Percentiles rank a stretch among this genome's conserved stretches.
Evolutionary conservation across 2,329 filamentous ascomycete species (phyloP).

Genomic region (Claviceps maximensis): DNA sequence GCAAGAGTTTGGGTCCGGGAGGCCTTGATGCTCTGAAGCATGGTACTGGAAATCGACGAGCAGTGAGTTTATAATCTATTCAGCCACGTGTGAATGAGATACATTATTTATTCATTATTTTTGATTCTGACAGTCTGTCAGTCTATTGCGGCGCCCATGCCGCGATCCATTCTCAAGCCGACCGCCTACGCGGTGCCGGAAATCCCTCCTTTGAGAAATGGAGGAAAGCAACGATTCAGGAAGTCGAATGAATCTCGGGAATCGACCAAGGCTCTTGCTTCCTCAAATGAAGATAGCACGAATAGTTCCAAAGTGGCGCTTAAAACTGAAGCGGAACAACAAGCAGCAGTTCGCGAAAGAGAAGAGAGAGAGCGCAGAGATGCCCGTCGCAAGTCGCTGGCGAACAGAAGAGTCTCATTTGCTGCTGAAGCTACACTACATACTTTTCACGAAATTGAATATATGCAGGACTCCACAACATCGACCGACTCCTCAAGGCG

Average conservation of each 20-base stretch:
- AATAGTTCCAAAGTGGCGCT: conserved; percentile 46
- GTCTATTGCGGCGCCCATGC: conserved; percentile 42
- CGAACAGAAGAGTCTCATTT: conserved; percentile 89
- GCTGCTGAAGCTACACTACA: conserved; percentile 94
- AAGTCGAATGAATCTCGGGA: conserved; percentile 2
- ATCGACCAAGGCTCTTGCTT: conserved; percentile 7
- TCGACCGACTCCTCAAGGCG: conserved; percentile 65
- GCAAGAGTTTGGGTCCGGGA: conserved; percentile 91
- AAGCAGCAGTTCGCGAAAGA: conserved; percentile 53
- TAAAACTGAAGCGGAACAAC: conserved; percentile 57
- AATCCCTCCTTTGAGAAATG: conserved; percentile 49
- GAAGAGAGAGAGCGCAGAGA: conserved; percentile 68
- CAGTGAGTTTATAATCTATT: conserved; percentile 38
- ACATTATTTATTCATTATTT: background rate
- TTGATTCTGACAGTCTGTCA: conserved; percentile 14
- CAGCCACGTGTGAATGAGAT: background rate
- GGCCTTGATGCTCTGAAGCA: conserved; percentile 72
- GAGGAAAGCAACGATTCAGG: background rate
- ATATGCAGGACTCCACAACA: conserved; percentile 74
- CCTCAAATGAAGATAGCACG: conserved; percentile 12
- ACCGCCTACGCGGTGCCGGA: conserved; percentile 54
- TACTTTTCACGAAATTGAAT: conserved; percentile 90
- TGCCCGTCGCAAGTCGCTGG: conserved; percentile 81
- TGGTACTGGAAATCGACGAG: conserved; percentile 62
- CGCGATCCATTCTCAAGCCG: conserved; percentile 69